phyloP scores from a whole-genome alignment of 768 basidiomycete species.

The Tremella mesenterica region DNA sequence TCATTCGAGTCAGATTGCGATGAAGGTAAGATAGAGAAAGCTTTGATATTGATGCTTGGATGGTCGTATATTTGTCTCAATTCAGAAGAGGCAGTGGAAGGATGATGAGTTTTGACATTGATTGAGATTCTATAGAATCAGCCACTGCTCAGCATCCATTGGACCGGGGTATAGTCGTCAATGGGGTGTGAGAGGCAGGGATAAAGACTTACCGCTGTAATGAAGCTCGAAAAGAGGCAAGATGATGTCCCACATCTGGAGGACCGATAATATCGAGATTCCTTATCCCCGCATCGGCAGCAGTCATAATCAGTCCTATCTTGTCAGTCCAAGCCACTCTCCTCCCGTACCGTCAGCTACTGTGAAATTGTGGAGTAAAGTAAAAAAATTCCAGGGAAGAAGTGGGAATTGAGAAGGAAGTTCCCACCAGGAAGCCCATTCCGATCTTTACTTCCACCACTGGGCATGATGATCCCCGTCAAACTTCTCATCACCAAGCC shows the following conservation, averaged over 20 bases:
- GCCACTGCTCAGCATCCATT: too few relatives aligned
- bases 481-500: constrained; percentile 59
- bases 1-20: too few relatives aligned
- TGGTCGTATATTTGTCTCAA: constrained; percentile 14
- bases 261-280: constrained; percentile 63
- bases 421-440: constrained; percentile 65
- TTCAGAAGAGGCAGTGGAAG: background rate
- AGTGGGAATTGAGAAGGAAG: background rate
- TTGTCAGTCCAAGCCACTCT: too few relatives aligned
- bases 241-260: constrained; percentile 58
- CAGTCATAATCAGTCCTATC: constrained; percentile 66
- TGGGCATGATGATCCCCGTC: constrained; percentile 63
- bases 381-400: too few relatives aligned
- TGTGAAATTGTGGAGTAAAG: too few relatives aligned
- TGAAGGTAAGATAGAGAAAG: constrained; percentile 15
- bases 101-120: constrained; percentile 1
- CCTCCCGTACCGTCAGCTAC: too few relatives aligned
- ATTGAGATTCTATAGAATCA: background rate
- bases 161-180: too few relatives aligned
- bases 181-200: background rate
- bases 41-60: constrained; percentile 18
- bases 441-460: constrained; percentile 53
- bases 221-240: constrained; percentile 64
- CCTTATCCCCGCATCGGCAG: constrained; percentile 61
- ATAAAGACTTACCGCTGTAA: constrained; percentile 53